phyloP scores from a whole-genome alignment of 805 yeast genomes.

The Candida maltosa region DNA sequence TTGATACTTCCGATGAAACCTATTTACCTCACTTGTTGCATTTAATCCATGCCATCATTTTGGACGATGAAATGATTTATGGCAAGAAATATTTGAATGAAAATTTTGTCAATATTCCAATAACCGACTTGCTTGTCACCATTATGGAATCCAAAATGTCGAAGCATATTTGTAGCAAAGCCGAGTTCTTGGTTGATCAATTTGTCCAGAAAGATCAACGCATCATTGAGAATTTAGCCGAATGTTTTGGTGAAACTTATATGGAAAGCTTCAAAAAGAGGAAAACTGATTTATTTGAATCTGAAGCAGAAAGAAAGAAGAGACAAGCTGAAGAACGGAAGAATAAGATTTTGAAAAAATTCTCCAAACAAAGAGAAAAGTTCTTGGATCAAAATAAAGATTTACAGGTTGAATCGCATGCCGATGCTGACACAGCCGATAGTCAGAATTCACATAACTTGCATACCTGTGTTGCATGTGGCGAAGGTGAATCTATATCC shows the following conservation, averaged over 20 bases:
- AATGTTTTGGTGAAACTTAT: conserved; percentile 56
- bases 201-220: conserved; percentile 48
- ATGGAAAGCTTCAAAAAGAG: conserved; percentile 48
- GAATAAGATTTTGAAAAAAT: conserved; percentile 56
- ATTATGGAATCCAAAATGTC: conserved; percentile 51
- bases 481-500: conserved; percentile 43
- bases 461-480: conserved; percentile 58
- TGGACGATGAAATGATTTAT: conserved; percentile 44
- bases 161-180: conserved; percentile 47
- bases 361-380: conserved; percentile 50
- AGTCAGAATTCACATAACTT: conserved; percentile 12
- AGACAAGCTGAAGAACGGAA: conserved; percentile 61
- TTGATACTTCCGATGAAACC: conserved; percentile 49
- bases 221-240: conserved; percentile 49
- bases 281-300: conserved; percentile 41
- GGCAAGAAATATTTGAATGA: conserved; percentile 41
- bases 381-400: conserved; percentile 40
- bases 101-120: conserved; percentile 52
- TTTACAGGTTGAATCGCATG: conserved; percentile 4
- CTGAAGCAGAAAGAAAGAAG: conserved; percentile 53
- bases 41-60: conserved; percentile 61
- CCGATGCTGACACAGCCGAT: conserved; percentile 6
- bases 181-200: conserved; percentile 51
- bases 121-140: conserved; percentile 52
- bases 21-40: conserved; percentile 63